Evolutionary conservation across 2,329 filamentous ascomycete genomes (phyloP), one percentile per base, ranked within the genome.

Genomic region (Acephala macrosclerotiorum): DNA sequence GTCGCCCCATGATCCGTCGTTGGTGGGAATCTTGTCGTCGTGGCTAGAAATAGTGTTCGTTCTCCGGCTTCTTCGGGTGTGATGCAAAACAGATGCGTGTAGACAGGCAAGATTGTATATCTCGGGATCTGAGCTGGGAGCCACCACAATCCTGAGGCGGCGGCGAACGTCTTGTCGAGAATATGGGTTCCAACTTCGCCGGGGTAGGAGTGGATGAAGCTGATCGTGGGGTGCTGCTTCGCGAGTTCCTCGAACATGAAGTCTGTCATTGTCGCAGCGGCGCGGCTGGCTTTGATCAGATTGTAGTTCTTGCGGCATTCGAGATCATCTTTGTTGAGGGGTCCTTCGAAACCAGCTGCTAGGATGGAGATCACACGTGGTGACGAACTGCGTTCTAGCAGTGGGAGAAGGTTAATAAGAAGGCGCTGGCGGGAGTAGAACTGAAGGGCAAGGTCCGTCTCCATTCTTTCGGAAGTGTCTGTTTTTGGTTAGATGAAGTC

Each of bases 341-440:
- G 66, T 2, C 83, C 84, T 77, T 88, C 86, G 16, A 80, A 79
- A 18, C 82, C 81, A 4, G 78, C 85, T 0, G 80, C 82, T 0
- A 84, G 75, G 20, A 88, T 81, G 16, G 77, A 82, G 26, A 88
- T 80, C 12, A 88, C 84, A 12, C 86, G 83, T 0, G 80, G 16
- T 85, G 77, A 3, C 73, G 67, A 0, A 77, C 66, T 0, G 84
- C 82, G 73, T n/a, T 79, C 78, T 0, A 90, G 77, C 0, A 83
- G 78, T 0, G 87, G 87, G 8, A 89, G 80, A 0, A 90, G 80
- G 60, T 87, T 86, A 56, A 80, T 63, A 8, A 83, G 78, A 71
- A 89, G 84, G 51, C 85, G 84, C 58, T 83, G 79, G 20, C 87
- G 86, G 1, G 83, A 79, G 75, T 89, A 88, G 75, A 84, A 84